A percentile compares a stretch with the other conserved stretches of the same genome.
phyloP scores from a whole-genome alignment of 306 rosid genomes.

The Rubus parviflorus region DNA sequence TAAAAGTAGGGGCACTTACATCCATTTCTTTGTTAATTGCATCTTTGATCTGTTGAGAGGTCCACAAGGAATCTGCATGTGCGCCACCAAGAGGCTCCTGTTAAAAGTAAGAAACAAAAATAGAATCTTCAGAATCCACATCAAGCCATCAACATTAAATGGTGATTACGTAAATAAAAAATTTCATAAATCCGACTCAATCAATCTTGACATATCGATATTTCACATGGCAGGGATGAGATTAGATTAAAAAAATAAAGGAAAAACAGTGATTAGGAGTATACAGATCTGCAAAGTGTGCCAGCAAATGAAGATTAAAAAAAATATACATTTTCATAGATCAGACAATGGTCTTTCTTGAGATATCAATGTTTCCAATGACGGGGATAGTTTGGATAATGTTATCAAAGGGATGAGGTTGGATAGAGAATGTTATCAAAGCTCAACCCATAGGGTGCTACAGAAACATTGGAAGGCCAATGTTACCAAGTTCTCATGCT shows the following conservation, averaged over 20 bases:
- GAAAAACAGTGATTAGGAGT: neutral
- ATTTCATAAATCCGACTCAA: neutral
- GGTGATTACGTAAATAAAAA: neutral
- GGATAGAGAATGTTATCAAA: neutral
- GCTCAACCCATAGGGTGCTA: neutral
- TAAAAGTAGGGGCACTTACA: constrained; percentile 53
- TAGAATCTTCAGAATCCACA: constrained; percentile 10
- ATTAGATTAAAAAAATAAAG: neutral
- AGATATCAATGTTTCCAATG: neutral
- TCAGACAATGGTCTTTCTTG: neutral
- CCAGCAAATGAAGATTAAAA: neutral
- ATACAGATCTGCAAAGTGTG: neutral
- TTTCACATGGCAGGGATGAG: neutral
- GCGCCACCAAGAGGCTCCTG: constrained; percentile 98
- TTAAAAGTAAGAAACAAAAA: constrained; percentile 30
- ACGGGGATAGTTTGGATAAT: neutral
- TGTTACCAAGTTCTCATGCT: neutral
- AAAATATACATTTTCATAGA: neutral
- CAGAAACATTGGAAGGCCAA: neutral
- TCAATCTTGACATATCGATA: neutral
- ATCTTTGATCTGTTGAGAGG: constrained; percentile 75
- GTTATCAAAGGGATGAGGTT: neutral
- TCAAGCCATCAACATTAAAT: neutral
- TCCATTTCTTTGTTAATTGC: constrained; percentile 77
- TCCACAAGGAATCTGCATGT: constrained; percentile 81